Percentiles rank a stretch among this genome's conserved stretches.
phyloP scores from a whole-genome alignment of 2,329 filamentous ascomycete genomes.

The Phialocephala sp. region DNA sequence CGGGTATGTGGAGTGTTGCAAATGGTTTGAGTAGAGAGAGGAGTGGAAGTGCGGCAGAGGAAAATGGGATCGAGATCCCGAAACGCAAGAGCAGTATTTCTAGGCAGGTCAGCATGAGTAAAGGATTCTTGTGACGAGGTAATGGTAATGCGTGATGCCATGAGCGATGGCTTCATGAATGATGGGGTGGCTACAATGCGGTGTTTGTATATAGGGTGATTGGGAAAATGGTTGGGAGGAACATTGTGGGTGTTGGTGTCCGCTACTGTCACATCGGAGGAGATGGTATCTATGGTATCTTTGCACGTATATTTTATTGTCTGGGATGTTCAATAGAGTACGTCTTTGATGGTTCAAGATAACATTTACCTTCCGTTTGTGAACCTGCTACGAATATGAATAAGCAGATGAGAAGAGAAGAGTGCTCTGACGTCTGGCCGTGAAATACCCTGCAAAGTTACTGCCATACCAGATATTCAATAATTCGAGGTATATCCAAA shows the following conservation, averaged over 20 bases:
- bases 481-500: not conserved
- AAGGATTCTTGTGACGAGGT: constrained; percentile 69
- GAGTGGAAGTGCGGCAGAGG: constrained; percentile 30
- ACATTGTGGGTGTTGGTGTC: not conserved
- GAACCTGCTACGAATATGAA: not conserved
- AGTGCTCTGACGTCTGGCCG: not conserved
- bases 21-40: constrained; percentile 8
- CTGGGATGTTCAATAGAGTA: not conserved
- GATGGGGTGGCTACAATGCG: not conserved
- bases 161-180: constrained; percentile 6
- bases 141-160: not conserved
- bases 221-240: not conserved
- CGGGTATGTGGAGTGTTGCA: constrained; percentile 25
- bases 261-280: not conserved
- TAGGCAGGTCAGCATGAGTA: constrained; percentile 71
- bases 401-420: not conserved
- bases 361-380: not conserved
- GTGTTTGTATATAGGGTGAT: constrained; percentile 6
- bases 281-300: not conserved
- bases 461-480: not conserved
- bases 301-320: constrained; percentile 8
- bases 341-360: not conserved
- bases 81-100: constrained; percentile 70
- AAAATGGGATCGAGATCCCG: constrained; percentile 57
- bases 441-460: not conserved